Evolutionary conservation across 1,139 yeast genomes (phyloP).

Genomic region (Debaryomyces sp.): DNA sequence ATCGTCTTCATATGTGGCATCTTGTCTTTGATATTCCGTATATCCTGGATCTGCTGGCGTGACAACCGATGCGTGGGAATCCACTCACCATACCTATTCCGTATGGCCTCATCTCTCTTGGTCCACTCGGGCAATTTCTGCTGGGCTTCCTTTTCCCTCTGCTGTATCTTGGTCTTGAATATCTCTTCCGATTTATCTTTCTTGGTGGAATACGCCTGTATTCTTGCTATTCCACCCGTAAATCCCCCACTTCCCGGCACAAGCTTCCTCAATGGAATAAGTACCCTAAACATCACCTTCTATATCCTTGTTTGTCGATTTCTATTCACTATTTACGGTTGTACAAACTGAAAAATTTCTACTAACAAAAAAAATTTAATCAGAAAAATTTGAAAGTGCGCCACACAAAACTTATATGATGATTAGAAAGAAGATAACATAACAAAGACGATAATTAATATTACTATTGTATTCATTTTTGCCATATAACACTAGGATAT

Average conservation of each 20-base stretch:
- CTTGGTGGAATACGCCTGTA: conserved; percentile 4
- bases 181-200: conserved; percentile 12
- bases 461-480: background rate
- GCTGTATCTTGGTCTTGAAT: conserved; percentile 19
- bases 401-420: background rate
- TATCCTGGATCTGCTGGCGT: conserved; percentile 68
- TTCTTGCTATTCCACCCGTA: background rate
- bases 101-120: conserved; percentile 62
- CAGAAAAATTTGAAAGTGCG: conserved; percentile 1
- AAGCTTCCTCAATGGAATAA: background rate
- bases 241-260: background rate
- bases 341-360: background rate
- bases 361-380: background rate
- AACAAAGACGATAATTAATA: background rate
- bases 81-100: conserved; percentile 68
- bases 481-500: background rate
- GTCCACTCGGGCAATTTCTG: conserved; percentile 53
- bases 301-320: background rate
- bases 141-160: conserved; percentile 13
- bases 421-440: background rate
- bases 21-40: conserved; percentile 56
- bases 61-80: conserved; percentile 69
- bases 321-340: background rate
- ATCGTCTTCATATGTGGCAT: conserved; percentile 63
- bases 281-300: background rate